Percentiles rank a stretch among this genome's conserved stretches.
These are phyloP conservation scores for Juglanconis oblonga DNA, from an alignment of 2,329 filamentous ascomycete genomes.

Conservation along the genomic window DNA sequence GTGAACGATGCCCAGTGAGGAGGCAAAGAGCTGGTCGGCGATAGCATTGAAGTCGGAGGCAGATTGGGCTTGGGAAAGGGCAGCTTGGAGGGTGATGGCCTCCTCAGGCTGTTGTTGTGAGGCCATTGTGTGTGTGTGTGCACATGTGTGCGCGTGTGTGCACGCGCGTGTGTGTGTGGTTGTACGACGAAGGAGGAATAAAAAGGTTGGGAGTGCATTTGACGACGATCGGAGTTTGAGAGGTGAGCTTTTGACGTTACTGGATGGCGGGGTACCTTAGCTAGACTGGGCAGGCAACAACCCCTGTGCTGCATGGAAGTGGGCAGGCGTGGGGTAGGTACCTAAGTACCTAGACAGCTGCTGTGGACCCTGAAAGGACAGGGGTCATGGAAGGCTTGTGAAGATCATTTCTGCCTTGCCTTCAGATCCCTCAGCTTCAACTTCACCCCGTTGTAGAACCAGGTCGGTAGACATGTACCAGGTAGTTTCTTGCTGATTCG, in stretches of 20 bases:
- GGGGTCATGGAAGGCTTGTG: neutral
- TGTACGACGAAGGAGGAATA: no score
- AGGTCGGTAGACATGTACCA: no score
- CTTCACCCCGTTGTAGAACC: no score
- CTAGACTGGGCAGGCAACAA: neutral
- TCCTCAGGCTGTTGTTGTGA: conserved; percentile 15
- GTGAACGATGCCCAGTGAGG: conserved; percentile 72
- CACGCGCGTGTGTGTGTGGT: no score
- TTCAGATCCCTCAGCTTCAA: no score
- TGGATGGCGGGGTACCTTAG: no score
- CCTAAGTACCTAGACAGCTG: neutral
- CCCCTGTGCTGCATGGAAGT: neutral
- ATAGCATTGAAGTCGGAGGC: conserved; percentile 64
- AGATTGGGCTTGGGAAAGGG: conserved; percentile 11
- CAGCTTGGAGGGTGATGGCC: conserved; percentile 9
- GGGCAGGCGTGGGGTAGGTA: no score
- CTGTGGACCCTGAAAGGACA: neutral
- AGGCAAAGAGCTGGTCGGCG: conserved; percentile 63
- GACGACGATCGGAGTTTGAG: no score
- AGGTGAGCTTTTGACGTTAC: no score
- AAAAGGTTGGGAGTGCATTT: no score
- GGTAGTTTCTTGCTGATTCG: no score
- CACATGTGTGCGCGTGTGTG: neutral
- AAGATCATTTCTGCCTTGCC: neutral
- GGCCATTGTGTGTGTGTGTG: conserved; percentile 6